phyloP scores from a whole-genome alignment of 2,329 filamentous ascomycete genomes.

The Aspergillus floridensis region DNA sequence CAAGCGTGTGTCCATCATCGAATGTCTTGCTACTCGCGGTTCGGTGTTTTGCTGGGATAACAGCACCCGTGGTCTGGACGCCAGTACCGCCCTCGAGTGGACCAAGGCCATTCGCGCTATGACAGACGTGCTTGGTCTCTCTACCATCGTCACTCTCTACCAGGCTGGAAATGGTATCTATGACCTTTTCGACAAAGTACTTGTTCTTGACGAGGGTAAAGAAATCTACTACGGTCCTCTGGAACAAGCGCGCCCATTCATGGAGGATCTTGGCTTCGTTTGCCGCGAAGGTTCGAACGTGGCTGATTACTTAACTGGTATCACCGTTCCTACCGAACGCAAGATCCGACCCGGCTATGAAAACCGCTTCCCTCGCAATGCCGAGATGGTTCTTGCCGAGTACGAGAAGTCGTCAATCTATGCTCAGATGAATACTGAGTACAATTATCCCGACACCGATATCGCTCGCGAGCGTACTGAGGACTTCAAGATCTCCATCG shows the following conservation, averaged over 20 bases:
- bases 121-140: slow-evolving; percentile 61
- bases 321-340: slow-evolving; percentile 57
- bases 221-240: slow-evolving; percentile 64
- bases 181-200: slow-evolving; percentile 67
- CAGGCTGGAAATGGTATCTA: slow-evolving; percentile 70
- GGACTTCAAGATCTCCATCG: slow-evolving; percentile 55
- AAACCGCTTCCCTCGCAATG: slow-evolving; percentile 45
- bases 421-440: slow-evolving; percentile 53
- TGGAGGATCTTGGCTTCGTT: slow-evolving; percentile 63
- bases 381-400: slow-evolving; percentile 43
- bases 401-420: slow-evolving; percentile 57
- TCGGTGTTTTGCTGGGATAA: slow-evolving; percentile 67
- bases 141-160: slow-evolving; percentile 64
- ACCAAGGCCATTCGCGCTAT: slow-evolving; percentile 61
- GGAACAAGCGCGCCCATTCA: slow-evolving; percentile 59
- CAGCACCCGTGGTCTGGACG: slow-evolving; percentile 63
- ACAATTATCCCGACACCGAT: slow-evolving; percentile 54
- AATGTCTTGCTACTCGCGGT: slow-evolving; percentile 58
- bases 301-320: slow-evolving; percentile 64
- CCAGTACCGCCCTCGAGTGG: slow-evolving; percentile 62
- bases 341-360: slow-evolving; percentile 45
- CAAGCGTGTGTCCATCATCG: slow-evolving; percentile 68
- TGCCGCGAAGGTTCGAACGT: slow-evolving; percentile 62
- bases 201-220: slow-evolving; percentile 65
- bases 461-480: slow-evolving; percentile 51